Percentiles rank a stretch among this genome's conserved stretches.
Evolutionary conservation across 192 early-diverging fungal species (phyloP).

Genomic region (Coemansia sp.): DNA sequence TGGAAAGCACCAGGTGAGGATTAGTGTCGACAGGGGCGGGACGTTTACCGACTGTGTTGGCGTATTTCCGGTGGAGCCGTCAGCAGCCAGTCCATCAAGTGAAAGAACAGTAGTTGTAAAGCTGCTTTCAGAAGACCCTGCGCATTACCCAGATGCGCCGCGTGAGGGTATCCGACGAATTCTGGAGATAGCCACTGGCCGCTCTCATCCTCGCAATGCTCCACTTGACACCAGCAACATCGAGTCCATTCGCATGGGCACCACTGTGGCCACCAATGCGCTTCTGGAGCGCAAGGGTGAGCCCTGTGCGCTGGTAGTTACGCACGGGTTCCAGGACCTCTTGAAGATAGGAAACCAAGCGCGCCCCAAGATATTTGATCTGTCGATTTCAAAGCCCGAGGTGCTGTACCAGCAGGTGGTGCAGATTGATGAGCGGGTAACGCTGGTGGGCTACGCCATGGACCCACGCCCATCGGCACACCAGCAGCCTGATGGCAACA

Average conservation of each 20-base stretch:
- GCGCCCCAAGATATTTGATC: slow-evolving; percentile 91
- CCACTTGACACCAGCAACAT: slow-evolving; percentile 71
- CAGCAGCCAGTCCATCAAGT: slow-evolving; percentile 28
- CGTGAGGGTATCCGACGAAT: slow-evolving; percentile 91
- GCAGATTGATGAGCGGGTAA: slow-evolving; percentile 88
- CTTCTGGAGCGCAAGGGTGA: slow-evolving; percentile 85
- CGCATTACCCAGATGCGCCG: slow-evolving; percentile 87
- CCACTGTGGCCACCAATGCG: slow-evolving; percentile 96
- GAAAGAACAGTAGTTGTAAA: slow-evolving; percentile 76
- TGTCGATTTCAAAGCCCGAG: slow-evolving; percentile 80
- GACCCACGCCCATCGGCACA: slow-evolving; percentile 5
- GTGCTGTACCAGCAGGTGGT: slow-evolving; percentile 77
- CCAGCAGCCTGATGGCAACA: slow-evolving; percentile 13
- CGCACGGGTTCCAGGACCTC: slow-evolving; percentile 86
- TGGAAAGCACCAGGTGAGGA: slow-evolving; percentile 25
- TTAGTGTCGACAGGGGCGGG: slow-evolving; percentile 89
- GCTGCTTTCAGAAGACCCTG: slow-evolving; percentile 87
- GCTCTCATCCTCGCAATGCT: slow-evolving; percentile 60
- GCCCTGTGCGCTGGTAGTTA: slow-evolving; percentile 82
- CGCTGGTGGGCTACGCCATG: slow-evolving; percentile 74
- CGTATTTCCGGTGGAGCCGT: slow-evolving; percentile 58
- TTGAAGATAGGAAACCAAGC: slow-evolving; percentile 86
- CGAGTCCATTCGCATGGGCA: slow-evolving; percentile 90
- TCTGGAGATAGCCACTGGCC: slow-evolving; percentile 74
- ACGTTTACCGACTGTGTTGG: slow-evolving; percentile 97